These are phyloP conservation scores for Ogataea parapolymorpha DNA, from an alignment of 805 yeast genomes.

Conservation along the genomic window DNA sequence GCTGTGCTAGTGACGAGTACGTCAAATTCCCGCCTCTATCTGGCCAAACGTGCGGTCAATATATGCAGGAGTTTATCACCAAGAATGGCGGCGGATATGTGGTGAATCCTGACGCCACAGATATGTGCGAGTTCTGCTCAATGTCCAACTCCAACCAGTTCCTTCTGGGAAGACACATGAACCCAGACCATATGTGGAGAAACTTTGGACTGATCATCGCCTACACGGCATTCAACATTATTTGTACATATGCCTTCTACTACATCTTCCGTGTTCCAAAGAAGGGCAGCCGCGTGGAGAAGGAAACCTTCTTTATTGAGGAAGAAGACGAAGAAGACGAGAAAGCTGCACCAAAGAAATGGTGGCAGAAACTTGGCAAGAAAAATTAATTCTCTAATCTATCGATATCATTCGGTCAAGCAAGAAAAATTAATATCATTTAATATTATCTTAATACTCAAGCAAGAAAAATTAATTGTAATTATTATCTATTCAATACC, in stretches of 20 bases:
- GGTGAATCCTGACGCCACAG: constrained; percentile 39
- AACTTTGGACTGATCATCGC: constrained; percentile 49
- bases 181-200: constrained; percentile 52
- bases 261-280: constrained; percentile 71
- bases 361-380: constrained; percentile 2
- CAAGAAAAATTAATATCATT: neutral
- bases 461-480: too few species aligned
- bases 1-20: constrained; percentile 46
- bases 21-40: constrained; percentile 44
- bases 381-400: too few species aligned
- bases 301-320: constrained; percentile 1
- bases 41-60: constrained; percentile 56
- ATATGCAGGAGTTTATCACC: constrained; percentile 37
- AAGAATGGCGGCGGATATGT: constrained; percentile 48
- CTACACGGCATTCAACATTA: constrained; percentile 41
- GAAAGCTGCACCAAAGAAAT: constrained; percentile 1
- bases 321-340: constrained; percentile 2
- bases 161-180: constrained; percentile 35
- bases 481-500: constrained; percentile 9
- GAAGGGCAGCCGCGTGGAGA: constrained; percentile 8
- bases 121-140: constrained; percentile 58
- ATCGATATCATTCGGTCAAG: too few species aligned
- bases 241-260: constrained; percentile 29
- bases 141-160: constrained; percentile 49
- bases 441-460: too few species aligned